A percentile compares a stretch with the other conserved stretches of the same genome.
Evolutionary conservation across 208 protist species (phyloP).

Genomic region (Herpetomonas samuelpessoai): DNA sequence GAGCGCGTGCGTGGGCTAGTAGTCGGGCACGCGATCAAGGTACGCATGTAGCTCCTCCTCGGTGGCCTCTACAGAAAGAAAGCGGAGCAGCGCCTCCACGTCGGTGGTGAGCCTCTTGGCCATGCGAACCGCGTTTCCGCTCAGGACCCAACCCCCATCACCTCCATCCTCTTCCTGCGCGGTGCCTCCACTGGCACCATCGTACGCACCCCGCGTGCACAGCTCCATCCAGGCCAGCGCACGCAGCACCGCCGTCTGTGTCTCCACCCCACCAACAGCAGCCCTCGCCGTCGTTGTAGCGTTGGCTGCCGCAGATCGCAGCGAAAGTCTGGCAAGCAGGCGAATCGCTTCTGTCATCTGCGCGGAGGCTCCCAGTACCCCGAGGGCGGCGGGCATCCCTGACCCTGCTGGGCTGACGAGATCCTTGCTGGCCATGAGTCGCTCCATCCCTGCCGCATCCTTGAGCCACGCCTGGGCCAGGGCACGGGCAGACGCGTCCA

Average conservation of each 20-base stretch:
- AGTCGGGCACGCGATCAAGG: constrained; percentile 19
- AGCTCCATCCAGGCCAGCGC: constrained; percentile 74
- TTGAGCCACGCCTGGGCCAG: not conserved
- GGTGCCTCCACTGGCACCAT: not conserved
- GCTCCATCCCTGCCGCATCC: not conserved
- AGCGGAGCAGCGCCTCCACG: constrained; percentile 45
- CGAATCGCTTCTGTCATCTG: constrained; percentile 17
- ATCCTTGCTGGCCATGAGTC: not conserved
- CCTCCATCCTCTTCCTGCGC: no score
- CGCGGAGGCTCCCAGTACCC: constrained; percentile 18
- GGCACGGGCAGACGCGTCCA: not conserved
- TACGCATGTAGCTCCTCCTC: constrained; percentile 50
- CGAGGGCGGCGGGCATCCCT: constrained; percentile 3
- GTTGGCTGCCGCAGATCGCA: not conserved
- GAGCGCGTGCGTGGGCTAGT: no score
- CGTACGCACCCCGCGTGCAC: constrained; percentile 13
- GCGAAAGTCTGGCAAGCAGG: constrained; percentile 5
- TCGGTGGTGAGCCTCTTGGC: constrained; percentile 45
- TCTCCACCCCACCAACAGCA: not conserved
- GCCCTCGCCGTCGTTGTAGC: no score
- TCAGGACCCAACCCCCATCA: constrained; percentile 5
- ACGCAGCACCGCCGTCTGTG: constrained; percentile 27
- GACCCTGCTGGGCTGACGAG: not conserved
- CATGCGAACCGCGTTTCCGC: constrained; percentile 25
- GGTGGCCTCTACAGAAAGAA: constrained; percentile 49